These are phyloP conservation scores for Mycosphaerella arachidis DNA, from an alignment of 2,329 filamentous ascomycete genomes.

Conservation along the genomic window DNA sequence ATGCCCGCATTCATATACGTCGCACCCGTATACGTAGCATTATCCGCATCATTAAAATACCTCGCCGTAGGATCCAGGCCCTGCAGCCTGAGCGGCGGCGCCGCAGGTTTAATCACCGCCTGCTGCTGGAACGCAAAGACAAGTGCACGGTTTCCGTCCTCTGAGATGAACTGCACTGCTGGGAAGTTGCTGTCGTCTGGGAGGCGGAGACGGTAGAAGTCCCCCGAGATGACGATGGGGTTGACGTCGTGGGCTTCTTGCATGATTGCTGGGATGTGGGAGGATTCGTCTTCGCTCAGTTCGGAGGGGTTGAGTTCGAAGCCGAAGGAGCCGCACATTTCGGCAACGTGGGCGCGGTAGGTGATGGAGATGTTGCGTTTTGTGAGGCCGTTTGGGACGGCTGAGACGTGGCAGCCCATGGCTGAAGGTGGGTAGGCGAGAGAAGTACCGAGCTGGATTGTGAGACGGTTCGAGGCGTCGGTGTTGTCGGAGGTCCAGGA, in stretches of 20 bases:
- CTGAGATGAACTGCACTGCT: conserved; percentile 55
- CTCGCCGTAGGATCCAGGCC: conserved; percentile 53
- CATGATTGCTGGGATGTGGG: conserved; percentile 52
- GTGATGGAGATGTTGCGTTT: conserved; percentile 52
- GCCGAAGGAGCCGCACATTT: conserved; percentile 65
- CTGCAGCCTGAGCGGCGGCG: conserved; percentile 51
- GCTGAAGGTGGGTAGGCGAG: conserved; percentile 58
- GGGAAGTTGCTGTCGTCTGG: conserved; percentile 60
- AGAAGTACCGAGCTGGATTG: conserved; percentile 61
- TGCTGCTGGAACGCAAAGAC: conserved; percentile 59
- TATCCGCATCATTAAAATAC: conserved; percentile 51
- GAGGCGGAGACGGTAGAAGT: conserved; percentile 56
- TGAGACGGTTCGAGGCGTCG: conserved; percentile 57
- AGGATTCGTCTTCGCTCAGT: conserved; percentile 49
- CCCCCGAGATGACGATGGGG: conserved; percentile 55
- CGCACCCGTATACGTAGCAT: conserved; percentile 51
- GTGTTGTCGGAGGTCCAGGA: conserved; percentile 64
- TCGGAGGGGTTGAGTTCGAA: conserved; percentile 58
- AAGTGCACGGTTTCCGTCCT: conserved; percentile 48
- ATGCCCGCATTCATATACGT: conserved; percentile 61
- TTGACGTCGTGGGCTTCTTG: conserved; percentile 53
- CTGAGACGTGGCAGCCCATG: conserved; percentile 63
- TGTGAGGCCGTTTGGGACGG: conserved; percentile 56
- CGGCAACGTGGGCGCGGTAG: conserved; percentile 62
- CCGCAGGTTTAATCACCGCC: conserved; percentile 50